These are phyloP conservation scores for Vigna radiata DNA, from an alignment of 306 rosid species.

Conservation along the genomic window DNA sequence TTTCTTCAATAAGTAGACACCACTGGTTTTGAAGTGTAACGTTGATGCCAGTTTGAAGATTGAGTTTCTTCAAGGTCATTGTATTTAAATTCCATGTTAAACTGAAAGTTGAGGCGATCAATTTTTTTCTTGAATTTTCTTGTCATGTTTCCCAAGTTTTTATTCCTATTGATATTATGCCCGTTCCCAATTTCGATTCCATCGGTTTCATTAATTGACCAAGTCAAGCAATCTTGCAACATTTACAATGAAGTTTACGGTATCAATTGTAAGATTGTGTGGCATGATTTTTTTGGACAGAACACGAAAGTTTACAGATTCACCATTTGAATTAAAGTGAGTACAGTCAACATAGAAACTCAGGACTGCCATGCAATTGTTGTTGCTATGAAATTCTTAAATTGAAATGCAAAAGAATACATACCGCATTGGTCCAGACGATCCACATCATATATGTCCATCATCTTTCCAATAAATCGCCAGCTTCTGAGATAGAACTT, in stretches of 20 bases:
- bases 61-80: slow-evolving; percentile 43
- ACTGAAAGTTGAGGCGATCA: slow-evolving; percentile 44
- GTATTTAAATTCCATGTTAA: slow-evolving; percentile 38
- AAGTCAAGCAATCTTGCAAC: not conserved
- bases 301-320: not conserved
- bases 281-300: not conserved
- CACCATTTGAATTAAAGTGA: not conserved
- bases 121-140: slow-evolving; percentile 12
- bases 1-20: slow-evolving; percentile 69
- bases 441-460: too few species aligned
- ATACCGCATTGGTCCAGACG: too few species aligned
- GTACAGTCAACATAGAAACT: not conserved
- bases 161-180: slow-evolving; percentile 1
- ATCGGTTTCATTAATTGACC: not conserved
- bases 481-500: too few species aligned
- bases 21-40: slow-evolving; percentile 53
- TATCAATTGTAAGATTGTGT: not conserved
- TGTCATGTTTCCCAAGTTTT: not conserved
- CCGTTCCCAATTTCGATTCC: slow-evolving; percentile 24
- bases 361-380: too few species aligned
- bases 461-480: too few species aligned
- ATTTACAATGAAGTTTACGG: slow-evolving; percentile 6
- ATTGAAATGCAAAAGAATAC: too few species aligned
- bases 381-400: too few species aligned
- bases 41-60: slow-evolving; percentile 46